Evolutionary conservation across 768 basidiomycete genomes (phyloP).

Genomic region (Hygrophoropsis aurantiaca): DNA sequence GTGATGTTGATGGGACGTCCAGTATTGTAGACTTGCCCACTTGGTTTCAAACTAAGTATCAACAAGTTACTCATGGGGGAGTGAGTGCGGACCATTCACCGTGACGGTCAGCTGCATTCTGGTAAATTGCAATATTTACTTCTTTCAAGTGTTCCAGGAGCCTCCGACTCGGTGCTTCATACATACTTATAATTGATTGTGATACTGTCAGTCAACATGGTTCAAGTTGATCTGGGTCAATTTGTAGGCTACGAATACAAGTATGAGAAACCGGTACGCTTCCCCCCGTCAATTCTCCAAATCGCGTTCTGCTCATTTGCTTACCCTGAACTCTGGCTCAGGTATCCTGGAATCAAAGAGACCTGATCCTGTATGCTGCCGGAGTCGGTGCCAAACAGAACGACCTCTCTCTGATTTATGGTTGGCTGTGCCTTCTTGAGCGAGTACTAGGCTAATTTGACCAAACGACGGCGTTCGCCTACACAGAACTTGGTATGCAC

Average conservation of each 20-base stretch:
- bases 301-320: not conserved
- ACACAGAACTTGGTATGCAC: conserved; percentile 1
- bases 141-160: too few relatives aligned
- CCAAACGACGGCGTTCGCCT: not conserved
- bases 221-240: conserved; percentile 1
- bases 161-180: too few relatives aligned
- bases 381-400: conserved; percentile 74
- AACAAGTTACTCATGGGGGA: too few relatives aligned
- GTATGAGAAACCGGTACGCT: conserved; percentile 1
- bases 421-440: conserved; percentile 36
- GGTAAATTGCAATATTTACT: too few relatives aligned
- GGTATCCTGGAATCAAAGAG: conserved; percentile 80
- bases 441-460: not conserved
- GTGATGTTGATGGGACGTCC: too few relatives aligned
- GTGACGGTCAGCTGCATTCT: too few relatives aligned
- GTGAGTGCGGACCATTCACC: too few relatives aligned
- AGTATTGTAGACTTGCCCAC: too few relatives aligned
- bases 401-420: conserved; percentile 65
- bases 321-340: conserved; percentile 19
- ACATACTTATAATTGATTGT: too few relatives aligned
- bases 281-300: not conserved
- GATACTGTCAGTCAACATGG: too few relatives aligned
- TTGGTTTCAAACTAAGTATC: too few relatives aligned
- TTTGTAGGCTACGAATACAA: conserved; percentile 5
- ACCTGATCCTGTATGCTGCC: conserved; percentile 70